Evolutionary conservation across 768 basidiomycete species (phyloP), one percentile per base, ranked within the genome.

Genomic region (Polyporus arcularius): DNA sequence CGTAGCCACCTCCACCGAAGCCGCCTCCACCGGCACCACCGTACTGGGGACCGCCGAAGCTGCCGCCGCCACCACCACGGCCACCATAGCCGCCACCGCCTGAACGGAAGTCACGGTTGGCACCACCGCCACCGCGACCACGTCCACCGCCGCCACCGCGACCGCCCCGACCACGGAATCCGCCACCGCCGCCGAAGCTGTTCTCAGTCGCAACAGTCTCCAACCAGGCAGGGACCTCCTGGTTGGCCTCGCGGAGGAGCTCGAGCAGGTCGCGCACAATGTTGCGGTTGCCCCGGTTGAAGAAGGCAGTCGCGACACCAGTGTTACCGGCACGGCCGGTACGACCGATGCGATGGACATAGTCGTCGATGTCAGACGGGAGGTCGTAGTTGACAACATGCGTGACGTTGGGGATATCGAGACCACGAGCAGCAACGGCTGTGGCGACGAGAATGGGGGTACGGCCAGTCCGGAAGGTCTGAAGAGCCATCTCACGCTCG

Each of bases 301-400:
- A 94, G 83, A 99, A 98, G 5, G 96, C 94, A 14, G 97, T 99
- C 28, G 91, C 89, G 65, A 88, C 83, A 80, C 97, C 97, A 11
- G 90, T 93, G 81, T 99, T 99, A 52, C 97, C 97, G 9, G 97
- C 97, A 85, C 97, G 96, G 47, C 97, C 97, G 14, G 95, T 96
- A 81, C 95, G 91, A 81, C 94, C 94, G 69, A 96, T 96, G 70
- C 94, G 95, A 73, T 98, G 96, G 48, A 98, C 96, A 76, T 98
- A 99, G 76, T 99, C 97, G 71, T 98, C 97, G 65, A 99, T 96
- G 77, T 98, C 97, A 62, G 90, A 90, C 12, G 97, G 97, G 5
- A 99, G 82, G 73, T 98, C 97, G 76, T 98, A 98, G 75, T 98
- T 96, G 80, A 98, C 83, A 71, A 99, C 97, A 73, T 98, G 97